These are phyloP conservation scores for Pseudogymnoascus sp. DNA, from an alignment of 2,329 filamentous ascomycete species.

Conservation along the genomic window DNA sequence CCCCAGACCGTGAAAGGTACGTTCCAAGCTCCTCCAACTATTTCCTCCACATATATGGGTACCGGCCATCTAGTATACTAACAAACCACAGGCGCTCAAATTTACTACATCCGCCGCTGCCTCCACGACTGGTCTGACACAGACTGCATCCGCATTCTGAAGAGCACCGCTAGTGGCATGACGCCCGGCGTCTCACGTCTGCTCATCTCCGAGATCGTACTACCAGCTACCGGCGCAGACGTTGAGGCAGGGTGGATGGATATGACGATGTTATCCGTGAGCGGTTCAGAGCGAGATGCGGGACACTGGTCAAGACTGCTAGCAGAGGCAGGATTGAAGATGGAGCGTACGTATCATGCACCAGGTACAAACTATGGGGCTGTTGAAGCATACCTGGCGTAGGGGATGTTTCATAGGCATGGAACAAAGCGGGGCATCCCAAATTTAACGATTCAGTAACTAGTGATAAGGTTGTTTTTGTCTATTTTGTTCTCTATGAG, in stretches of 20 bases:
- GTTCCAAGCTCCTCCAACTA: neutral
- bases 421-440: neutral
- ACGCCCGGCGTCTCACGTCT: constrained; percentile 23
- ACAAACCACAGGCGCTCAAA: constrained; percentile 21
- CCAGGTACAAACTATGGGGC: constrained; percentile 8
- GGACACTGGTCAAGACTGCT: constrained; percentile 14
- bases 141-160: constrained; percentile 28
- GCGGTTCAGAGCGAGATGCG: constrained; percentile 13
- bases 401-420: neutral
- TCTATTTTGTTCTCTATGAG: neutral
- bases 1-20: constrained; percentile 24
- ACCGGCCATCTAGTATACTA: neutral
- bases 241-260: constrained; percentile 12
- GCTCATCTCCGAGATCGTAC: constrained; percentile 26
- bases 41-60: neutral
- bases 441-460: neutral
- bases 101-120: constrained; percentile 31
- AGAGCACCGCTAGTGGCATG: constrained; percentile 27
- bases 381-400: constrained; percentile 9
- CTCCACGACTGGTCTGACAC: constrained; percentile 36
- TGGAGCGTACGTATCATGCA: constrained; percentile 9
- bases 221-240: constrained; percentile 15
- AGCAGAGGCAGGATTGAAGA: constrained; percentile 10
- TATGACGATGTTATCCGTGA: constrained; percentile 14
- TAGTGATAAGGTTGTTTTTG: neutral